phyloP scores from a whole-genome alignment of 345 rosid genomes.

The Citrus glauca region DNA sequence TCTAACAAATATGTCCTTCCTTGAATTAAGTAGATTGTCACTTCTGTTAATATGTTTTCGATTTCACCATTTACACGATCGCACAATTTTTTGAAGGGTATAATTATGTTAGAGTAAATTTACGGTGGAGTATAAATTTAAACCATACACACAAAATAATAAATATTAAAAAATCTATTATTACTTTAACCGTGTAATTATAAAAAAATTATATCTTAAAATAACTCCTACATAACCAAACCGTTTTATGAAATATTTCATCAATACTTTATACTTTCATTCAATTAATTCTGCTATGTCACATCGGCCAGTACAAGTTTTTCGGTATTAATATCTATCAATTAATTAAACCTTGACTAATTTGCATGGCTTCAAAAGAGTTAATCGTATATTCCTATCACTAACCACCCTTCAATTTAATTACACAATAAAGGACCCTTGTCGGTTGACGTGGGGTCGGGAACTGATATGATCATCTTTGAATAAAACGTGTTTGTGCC shows the following conservation, averaged over 20 bases:
- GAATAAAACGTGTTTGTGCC: background rate
- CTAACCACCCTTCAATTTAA: background rate
- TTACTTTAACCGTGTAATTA: rapidly evolving
- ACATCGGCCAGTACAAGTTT: too few relatives aligned
- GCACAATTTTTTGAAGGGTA: too few relatives aligned
- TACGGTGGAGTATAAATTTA: rapidly evolving
- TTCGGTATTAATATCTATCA: background rate
- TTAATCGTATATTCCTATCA: background rate
- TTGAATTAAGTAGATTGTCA: background rate
- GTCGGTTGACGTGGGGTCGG: constrained; percentile 15
- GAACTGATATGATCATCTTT: background rate
- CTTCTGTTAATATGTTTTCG: too few relatives aligned
- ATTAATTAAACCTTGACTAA: background rate
- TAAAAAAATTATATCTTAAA: rapidly evolving
- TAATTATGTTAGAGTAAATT: too few relatives aligned
- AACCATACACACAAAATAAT: rapidly evolving
- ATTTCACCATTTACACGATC: background rate
- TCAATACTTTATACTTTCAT: too few relatives aligned
- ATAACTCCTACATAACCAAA: rapidly evolving
- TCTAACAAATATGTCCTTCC: background rate
- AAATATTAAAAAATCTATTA: too few relatives aligned
- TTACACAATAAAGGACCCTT: background rate
- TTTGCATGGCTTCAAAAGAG: background rate
- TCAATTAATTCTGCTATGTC: too few relatives aligned
- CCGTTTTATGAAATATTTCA: too few relatives aligned